phyloP scores from a whole-genome alignment of 1,284 basidiomycete species.

The Marasmius fiardii region DNA sequence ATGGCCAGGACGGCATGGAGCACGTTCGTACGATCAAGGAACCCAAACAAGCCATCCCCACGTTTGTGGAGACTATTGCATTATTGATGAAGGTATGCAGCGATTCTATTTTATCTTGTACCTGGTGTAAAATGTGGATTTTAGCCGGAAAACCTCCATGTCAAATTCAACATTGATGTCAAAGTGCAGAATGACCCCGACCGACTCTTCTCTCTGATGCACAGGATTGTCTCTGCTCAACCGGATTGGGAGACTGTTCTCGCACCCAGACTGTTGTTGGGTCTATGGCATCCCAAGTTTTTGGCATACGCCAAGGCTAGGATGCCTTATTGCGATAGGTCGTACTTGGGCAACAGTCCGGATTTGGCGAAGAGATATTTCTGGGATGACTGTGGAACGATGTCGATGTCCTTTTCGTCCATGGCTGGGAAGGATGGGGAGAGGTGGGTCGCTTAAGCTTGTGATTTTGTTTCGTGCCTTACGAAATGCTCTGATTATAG shows the following conservation, averaged over 20 bases:
- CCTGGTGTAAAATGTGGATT: conserved; percentile 4
- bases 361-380: conserved; percentile 82
- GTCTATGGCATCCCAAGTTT: conserved; percentile 92
- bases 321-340: conserved; percentile 82
- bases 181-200: conserved; percentile 93
- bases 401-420: conserved; percentile 81
- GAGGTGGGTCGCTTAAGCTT: conserved; percentile 40
- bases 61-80: conserved; percentile 79
- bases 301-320: conserved; percentile 70
- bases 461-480: background rate
- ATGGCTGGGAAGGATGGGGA: conserved; percentile 74
- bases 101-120: conserved; percentile 10
- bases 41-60: conserved; percentile 85
- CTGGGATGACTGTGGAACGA: conserved; percentile 86
- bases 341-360: conserved; percentile 79
- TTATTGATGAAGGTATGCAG: conserved; percentile 73
- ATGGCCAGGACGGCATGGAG: conserved; percentile 75
- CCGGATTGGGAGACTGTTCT: conserved; percentile 77
- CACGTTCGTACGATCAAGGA: conserved; percentile 79
- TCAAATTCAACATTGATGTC: conserved; percentile 91
- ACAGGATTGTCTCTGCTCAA: conserved; percentile 67
- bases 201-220: conserved; percentile 84
- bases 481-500: conserved; percentile 26
- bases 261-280: conserved; percentile 89
- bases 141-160: conserved; percentile 81